Conservation (phyloP, 1,284 basidiomycete species). For the Cutaneotrichosporon arboriforme region DNA sequence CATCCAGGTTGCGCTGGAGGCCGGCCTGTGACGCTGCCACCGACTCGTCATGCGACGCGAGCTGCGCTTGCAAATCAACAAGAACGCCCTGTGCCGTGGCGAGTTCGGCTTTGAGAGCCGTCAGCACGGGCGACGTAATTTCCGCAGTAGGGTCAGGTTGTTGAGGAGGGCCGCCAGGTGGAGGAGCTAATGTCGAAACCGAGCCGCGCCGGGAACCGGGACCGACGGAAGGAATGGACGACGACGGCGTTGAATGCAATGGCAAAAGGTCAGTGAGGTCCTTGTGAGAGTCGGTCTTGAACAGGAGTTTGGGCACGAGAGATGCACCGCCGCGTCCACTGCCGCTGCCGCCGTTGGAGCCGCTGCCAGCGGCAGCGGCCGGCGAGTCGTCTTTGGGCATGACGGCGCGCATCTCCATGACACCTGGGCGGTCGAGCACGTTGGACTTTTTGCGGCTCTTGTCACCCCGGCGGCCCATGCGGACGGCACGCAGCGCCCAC, state of each 20-base stretch:
- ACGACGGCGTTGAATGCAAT: constrained; percentile 33
- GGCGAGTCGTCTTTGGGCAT: constrained; percentile 33
- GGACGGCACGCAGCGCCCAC: constrained; percentile 32
- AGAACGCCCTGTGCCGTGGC: constrained; percentile 61
- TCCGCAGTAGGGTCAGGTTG: constrained; percentile 13
- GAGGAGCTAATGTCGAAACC: constrained; percentile 26
- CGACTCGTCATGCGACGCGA: constrained; percentile 61
- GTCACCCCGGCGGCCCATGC: constrained; percentile 21
- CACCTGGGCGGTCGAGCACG: constrained; percentile 32
- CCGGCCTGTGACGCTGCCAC: constrained; percentile 60
- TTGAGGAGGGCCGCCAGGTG: constrained; percentile 8
- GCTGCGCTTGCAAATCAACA: constrained; percentile 68
- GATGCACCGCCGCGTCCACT: neutral
- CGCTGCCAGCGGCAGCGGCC: neutral
- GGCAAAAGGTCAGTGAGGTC: constrained; percentile 36
- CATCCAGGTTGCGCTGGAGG: constrained; percentile 68
- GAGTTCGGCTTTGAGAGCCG: constrained; percentile 73
- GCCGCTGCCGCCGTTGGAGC: neutral
- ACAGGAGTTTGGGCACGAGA: constrained; percentile 18
- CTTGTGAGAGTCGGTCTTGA: constrained; percentile 20
- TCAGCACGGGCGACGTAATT: constrained; percentile 58
- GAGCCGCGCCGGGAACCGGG: constrained; percentile 37
- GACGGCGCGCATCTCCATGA: constrained; percentile 37
- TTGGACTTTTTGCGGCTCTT: constrained; percentile 37
- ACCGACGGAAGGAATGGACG: constrained; percentile 17